phyloP scores from a whole-genome alignment of 345 rosid species.

The Hibiscus syriacus region DNA sequence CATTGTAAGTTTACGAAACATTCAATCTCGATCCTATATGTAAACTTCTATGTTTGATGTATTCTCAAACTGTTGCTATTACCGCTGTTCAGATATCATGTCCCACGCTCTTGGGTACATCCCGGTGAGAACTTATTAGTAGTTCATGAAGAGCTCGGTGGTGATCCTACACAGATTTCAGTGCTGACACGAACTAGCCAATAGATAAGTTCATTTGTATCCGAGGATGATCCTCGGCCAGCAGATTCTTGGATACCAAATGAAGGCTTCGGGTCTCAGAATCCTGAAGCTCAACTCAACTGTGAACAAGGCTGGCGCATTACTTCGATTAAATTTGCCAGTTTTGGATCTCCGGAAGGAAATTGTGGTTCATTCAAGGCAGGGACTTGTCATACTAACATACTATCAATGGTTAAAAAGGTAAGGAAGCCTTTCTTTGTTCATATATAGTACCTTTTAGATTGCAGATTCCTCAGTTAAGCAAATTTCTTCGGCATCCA shows the following conservation, averaged over 20 bases:
- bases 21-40: background rate
- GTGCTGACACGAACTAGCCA: conserved; percentile 35
- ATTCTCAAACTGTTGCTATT: background rate
- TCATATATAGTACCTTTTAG: background rate
- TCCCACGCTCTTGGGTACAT: conserved; percentile 50
- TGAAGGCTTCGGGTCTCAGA: conserved; percentile 17
- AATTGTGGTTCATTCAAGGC: conserved; percentile 35
- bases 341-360: conserved; percentile 55
- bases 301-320: conserved; percentile 60
- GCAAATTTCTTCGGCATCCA: background rate
- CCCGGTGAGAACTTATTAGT: conserved; percentile 41
- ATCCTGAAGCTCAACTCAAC: conserved; percentile 34
- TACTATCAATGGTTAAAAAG: conserved; percentile 26
- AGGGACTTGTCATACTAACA: conserved; percentile 39
- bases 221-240: conserved; percentile 48
- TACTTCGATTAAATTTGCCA: conserved; percentile 40
- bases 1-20: conserved; percentile 31
- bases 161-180: conserved; percentile 47
- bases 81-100: conserved; percentile 37
- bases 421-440: conserved; percentile 21
- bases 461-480: too few species aligned
- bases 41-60: background rate
- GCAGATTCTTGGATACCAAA: conserved; percentile 42
- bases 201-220: conserved; percentile 38
- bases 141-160: conserved; percentile 58